phyloP scores from a whole-genome alignment of 2,329 filamentous ascomycete genomes.

The Colletotrichum ledebouriae region DNA sequence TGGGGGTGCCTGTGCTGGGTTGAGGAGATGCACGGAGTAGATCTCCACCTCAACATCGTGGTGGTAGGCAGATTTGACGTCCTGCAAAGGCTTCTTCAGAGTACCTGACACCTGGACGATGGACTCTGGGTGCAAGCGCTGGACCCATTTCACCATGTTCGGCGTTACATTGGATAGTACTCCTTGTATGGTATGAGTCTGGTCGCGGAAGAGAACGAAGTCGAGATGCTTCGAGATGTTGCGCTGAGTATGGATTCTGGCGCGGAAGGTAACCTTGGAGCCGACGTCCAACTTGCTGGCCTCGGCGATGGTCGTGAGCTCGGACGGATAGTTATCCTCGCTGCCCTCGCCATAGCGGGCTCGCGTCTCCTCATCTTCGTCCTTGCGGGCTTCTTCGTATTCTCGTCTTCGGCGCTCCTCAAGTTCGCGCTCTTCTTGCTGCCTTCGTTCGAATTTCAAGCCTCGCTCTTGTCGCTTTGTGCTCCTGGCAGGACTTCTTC shows the following conservation, averaged over 20 bases:
- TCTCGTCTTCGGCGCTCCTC: conserved; percentile 28
- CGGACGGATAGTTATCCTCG: conserved; percentile 32
- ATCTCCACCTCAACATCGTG: conserved; percentile 83
- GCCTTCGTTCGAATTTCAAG: conserved; percentile 24
- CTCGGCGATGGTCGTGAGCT: conserved; percentile 39
- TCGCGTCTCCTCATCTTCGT: conserved; percentile 35
- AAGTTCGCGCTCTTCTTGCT: conserved; percentile 32
- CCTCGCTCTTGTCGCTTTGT: conserved; percentile 32
- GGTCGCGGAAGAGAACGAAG: conserved; percentile 89
- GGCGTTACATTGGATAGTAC: conserved; percentile 70
- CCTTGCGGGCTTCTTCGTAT: conserved; percentile 33
- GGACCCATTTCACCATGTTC: conserved; percentile 89
- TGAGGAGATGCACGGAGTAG: conserved; percentile 64
- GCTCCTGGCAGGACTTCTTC: conserved; percentile 22
- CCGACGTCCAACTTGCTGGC: conserved; percentile 45
- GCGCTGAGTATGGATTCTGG: conserved; percentile 82
- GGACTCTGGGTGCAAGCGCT: conserved; percentile 83
- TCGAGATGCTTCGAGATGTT: conserved; percentile 86
- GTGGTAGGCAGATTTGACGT: conserved; percentile 80
- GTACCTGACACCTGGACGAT: conserved; percentile 82
- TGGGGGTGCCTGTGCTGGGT: conserved; percentile 62
- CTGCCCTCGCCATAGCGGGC: conserved; percentile 31
- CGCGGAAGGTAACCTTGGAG: conserved; percentile 58
- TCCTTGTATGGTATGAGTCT: conserved; percentile 86
- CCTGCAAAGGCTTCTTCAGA: conserved; percentile 79